These are phyloP conservation scores for Saussurea involucrata DNA, from an alignment of 129 eudicot species.

Conservation along the genomic window DNA sequence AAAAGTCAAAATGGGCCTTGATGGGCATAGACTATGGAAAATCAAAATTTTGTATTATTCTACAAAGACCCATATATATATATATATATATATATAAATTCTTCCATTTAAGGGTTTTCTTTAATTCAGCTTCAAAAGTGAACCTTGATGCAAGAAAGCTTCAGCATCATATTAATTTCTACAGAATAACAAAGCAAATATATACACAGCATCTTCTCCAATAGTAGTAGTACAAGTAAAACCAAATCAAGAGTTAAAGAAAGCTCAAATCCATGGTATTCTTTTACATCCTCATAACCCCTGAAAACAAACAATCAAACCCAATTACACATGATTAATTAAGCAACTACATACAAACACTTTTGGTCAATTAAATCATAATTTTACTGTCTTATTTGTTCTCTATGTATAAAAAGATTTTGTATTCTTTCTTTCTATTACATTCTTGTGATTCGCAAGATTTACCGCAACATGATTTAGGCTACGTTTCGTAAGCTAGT, in stretches of 20 bases:
- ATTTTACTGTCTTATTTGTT: no score
- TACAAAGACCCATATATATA: not conserved
- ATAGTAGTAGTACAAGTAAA: not conserved
- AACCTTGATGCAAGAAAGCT: not conserved
- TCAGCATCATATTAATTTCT: not conserved
- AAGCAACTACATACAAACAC: no score
- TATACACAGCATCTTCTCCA: not conserved
- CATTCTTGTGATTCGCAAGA: no score
- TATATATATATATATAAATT: no score
- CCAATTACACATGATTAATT: not conserved
- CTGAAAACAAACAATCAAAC: constrained; percentile 1
- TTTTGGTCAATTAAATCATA: no score
- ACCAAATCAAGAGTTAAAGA: constrained; percentile 1
- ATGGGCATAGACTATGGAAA: not conserved
- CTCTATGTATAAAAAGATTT: no score
- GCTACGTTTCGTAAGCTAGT: no score
- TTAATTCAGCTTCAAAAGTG: not conserved
- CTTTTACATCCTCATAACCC: constrained; percentile 2
- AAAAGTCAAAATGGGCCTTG: not conserved
- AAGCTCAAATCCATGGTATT: constrained; percentile 2
- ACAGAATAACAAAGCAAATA: not conserved
- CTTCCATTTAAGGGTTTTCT: not conserved
- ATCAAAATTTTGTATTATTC: not conserved
- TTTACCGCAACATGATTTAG: no score
- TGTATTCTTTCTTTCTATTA: no score